phyloP scores from a whole-genome alignment of 345 rosid genomes.

The Rhodamnia argentea region DNA sequence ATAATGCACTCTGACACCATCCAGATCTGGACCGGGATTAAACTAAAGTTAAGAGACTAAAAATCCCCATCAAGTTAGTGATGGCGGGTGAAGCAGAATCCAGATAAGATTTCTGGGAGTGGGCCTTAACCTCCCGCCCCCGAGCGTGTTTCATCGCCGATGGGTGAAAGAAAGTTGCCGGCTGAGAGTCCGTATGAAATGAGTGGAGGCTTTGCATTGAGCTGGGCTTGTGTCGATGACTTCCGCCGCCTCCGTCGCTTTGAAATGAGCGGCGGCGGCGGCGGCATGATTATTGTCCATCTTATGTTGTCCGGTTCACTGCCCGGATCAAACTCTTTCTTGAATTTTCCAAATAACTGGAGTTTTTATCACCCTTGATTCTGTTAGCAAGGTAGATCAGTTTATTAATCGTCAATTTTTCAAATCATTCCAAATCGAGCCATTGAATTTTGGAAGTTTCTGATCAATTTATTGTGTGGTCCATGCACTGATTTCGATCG shows the following conservation, averaged over 20 bases:
- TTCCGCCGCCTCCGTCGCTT: neutral
- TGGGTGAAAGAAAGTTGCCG: neutral
- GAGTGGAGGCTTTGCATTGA: neutral
- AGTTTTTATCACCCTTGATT: neutral
- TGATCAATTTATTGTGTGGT: neutral
- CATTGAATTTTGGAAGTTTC: neutral
- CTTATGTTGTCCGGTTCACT: neutral
- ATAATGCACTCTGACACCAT: neutral
- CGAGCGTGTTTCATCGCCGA: neutral
- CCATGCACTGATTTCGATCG: neutral
- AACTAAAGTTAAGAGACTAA: neutral
- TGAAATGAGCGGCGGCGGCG: neutral
- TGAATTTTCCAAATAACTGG: neutral
- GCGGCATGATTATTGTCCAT: neutral
- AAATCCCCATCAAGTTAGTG: neutral
- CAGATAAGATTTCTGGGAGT: neutral
- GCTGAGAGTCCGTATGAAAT: neutral
- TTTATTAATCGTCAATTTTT: neutral
- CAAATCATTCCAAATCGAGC: neutral
- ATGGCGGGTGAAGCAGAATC: neutral
- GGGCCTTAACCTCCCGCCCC: neutral
- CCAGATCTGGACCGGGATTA: neutral
- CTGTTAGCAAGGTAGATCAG: neutral
- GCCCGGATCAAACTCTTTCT: neutral
- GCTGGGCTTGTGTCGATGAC: neutral